These are phyloP conservation scores for Alternaria arbusti DNA, from an alignment of 2,329 filamentous ascomycete genomes.

Conservation along the genomic window DNA sequence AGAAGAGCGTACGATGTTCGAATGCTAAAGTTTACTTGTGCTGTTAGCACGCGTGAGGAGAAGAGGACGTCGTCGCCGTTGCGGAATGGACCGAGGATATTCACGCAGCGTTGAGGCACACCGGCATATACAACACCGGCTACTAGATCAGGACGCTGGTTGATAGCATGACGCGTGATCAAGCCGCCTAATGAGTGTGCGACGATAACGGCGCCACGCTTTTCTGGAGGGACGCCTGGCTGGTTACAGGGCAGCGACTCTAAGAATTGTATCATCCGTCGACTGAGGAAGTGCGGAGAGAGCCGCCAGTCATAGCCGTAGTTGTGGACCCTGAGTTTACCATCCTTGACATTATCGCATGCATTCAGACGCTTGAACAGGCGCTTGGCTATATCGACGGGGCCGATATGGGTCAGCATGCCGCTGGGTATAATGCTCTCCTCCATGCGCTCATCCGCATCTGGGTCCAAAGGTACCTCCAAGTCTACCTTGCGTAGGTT, in stretches of 20 bases:
- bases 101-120: conserved; percentile 83
- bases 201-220: conserved; percentile 77
- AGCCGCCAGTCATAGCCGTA: conserved; percentile 96
- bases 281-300: conserved; percentile 77
- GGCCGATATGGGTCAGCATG: conserved; percentile 90
- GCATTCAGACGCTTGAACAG: conserved; percentile 79
- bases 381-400: conserved; percentile 84
- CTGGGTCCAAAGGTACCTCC: conserved; percentile 79
- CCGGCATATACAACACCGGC: conserved; percentile 86
- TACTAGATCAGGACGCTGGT: conserved; percentile 83
- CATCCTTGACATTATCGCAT: conserved; percentile 73
- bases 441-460: conserved; percentile 84
- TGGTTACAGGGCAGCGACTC: conserved; percentile 77
- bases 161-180: conserved; percentile 87
- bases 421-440: conserved; percentile 83
- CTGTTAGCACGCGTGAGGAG: conserved; percentile 87
- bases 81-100: conserved; percentile 85
- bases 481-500: conserved; percentile 92
- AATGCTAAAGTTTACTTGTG: conserved; percentile 91
- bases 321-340: conserved; percentile 80
- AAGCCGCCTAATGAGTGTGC: conserved; percentile 88
- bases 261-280: conserved; percentile 74
- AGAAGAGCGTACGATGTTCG: conserved; percentile 85
- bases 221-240: conserved; percentile 57
- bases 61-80: conserved; percentile 93